Evolutionary conservation across 2,329 filamentous ascomycete genomes (phyloP).

Genomic region (Diaporthe citri): DNA sequence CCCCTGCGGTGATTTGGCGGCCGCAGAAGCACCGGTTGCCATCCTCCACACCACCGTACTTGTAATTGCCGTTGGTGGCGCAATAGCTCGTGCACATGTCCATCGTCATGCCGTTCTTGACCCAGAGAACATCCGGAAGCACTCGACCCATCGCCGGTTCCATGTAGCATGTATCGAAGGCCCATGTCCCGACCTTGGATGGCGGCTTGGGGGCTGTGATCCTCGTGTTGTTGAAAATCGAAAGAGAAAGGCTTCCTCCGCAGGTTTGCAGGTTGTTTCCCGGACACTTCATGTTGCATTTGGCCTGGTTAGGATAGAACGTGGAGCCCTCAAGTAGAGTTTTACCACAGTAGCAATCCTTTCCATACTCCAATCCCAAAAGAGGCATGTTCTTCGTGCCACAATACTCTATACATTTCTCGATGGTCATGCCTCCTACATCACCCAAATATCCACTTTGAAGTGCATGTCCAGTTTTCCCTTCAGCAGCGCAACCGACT

Average conservation of each 20-base stretch:
- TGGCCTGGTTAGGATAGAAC: not conserved
- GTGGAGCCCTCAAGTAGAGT: not conserved
- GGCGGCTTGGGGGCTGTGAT: not conserved
- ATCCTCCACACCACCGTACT: constrained; percentile 41
- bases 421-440: not conserved
- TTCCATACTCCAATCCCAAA: not conserved
- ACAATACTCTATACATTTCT: not conserved
- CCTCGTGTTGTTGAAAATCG: constrained; percentile 7
- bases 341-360: constrained; percentile 13
- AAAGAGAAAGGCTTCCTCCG: constrained; percentile 4
- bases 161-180: constrained; percentile 1
- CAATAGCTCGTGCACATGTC: constrained; percentile 40
- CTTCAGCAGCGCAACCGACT: constrained; percentile 6
- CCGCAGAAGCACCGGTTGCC: constrained; percentile 43
- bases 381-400: constrained; percentile 1
- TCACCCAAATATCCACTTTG: not conserved
- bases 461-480: not conserved
- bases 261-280: not conserved
- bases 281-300: constrained; percentile 5
- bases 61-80: constrained; percentile 36
- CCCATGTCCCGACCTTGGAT: constrained; percentile 3
- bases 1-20: constrained; percentile 42
- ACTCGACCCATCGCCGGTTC: not conserved
- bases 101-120: constrained; percentile 39
- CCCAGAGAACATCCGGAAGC: constrained; percentile 6